Evolutionary conservation across 2,329 filamentous ascomycete species (phyloP), one percentile per base, ranked within the genome.

Genomic region (Colletotrichum eleusines): DNA sequence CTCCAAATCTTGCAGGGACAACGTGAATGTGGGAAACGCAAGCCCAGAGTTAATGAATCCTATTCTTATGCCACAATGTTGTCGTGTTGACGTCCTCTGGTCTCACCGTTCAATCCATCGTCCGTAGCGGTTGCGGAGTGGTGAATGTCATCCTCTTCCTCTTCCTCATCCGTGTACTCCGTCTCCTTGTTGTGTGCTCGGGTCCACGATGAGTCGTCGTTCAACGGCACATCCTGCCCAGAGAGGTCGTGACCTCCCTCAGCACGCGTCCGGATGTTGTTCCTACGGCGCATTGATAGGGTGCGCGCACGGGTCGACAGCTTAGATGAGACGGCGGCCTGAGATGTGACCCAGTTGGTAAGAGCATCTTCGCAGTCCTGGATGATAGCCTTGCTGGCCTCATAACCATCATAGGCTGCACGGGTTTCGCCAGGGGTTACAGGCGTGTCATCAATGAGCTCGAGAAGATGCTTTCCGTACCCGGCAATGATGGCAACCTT

Each of bases 401-500:
- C 96, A 80, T 99, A 99, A 73, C 96, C 96, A 78, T 99, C 96
- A 79, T 99, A 99, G 1, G 96, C 95, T 63, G 94, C 90, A 74
- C 96, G 93, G 26, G 95, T 98, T 87, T 99, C 96, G 76, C 96
- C 96, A 31, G 96, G 96, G 7, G 96, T 99, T 66, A 99, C 96
- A 2, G 96, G 96, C 8, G 93, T 97, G 80, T 99, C 96, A 79
- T 99, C 96, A 74, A 99, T 91, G 57, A 99, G 89, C 82, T 98
- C 95, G 53, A 99, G 88, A n/a, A 99, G 89, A 81, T 99, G 96
- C 87, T 98, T 99, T 78, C 96, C 96, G 81, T 94, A 99, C 71
- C 95, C 95, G 50, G 96, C 96, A 78, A 99, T 97, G 80, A 99
- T 97, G 78, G 96, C 96, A 31, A 98, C 89, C 87, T 99, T 99